Evolutionary conservation across 805 yeast species (phyloP), one percentile per base, ranked within the genome.

Genomic region (Saturnispora gosingensis): DNA sequence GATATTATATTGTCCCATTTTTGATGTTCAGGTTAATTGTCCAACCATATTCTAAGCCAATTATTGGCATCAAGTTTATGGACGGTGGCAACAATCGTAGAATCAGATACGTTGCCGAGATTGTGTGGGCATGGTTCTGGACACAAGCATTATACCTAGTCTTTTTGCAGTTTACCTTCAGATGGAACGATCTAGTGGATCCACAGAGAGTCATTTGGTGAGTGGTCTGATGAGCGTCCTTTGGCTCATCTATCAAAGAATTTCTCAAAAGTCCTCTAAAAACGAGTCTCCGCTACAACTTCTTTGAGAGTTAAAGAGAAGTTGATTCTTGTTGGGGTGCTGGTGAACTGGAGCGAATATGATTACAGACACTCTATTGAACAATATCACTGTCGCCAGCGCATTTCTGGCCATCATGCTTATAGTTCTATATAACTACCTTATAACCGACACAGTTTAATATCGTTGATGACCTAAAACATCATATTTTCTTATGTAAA

Each of bases 151-250:
- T 86, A 0, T 69, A 81, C 49, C 54, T 61, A 2, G 66, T 89
- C 0, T 89, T 89, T 60, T 68, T 84, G 30, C 67, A 63, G 4
- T 75, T 77, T 54, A 78, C 86, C 27, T 86, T 90, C 58, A 57
- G 63, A 9, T 89, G 97, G 97, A 69, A 64, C 0, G 72, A 76
- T 51, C 85, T 86, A 59, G 72, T 76, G 0, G 75, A 72, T 0
- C 67, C 65, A 8, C 96, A 89, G 66, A 76, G 97, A 59, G 87
- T 93, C 54, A 89, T 91, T 59, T 93, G 98, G 99, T 93, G 64
- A 69, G 18, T 4, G 28, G n/a, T 15, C 24, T 18, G 22, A 25
- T 46, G 49, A 36, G 49, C 43, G 28, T 36, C n/a, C 11, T 30
- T 30, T 30, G 34, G 34, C 34, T 30, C 34, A 30, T 30, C 34